A percentile compares a stretch with the other conserved stretches of the same genome.
These are phyloP conservation scores for Nemania sp. DNA, from an alignment of 2,329 filamentous ascomycete species.

Conservation along the genomic window DNA sequence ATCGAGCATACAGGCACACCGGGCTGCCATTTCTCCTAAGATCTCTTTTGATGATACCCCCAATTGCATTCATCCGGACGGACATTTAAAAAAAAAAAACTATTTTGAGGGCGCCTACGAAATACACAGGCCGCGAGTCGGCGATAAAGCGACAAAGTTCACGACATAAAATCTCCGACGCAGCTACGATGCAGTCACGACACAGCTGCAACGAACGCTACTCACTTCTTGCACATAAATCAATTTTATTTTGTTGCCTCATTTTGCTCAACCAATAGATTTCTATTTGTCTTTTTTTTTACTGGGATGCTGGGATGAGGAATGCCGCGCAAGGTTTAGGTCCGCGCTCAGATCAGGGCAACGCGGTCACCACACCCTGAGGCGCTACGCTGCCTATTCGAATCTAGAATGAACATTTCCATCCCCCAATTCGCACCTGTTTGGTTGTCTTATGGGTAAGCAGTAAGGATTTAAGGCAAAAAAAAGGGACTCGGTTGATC, in stretches of 20 bases:
- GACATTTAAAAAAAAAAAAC: conserved; percentile 22
- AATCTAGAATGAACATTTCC: background rate
- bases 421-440: background rate
- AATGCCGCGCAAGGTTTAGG: no score
- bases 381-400: background rate
- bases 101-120: conserved; percentile 9
- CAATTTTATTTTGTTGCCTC: background rate
- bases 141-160: background rate
- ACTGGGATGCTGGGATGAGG: no score
- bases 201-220: background rate
- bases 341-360: background rate
- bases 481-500: background rate
- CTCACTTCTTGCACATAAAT: background rate
- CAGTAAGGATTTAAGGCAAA: background rate
- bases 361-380: background rate
- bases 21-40: conserved; percentile 24
- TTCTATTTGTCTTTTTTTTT: background rate
- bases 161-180: background rate
- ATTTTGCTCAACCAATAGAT: background rate
- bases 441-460: background rate
- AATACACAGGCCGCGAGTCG: background rate
- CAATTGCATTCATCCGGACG: conserved; percentile 26
- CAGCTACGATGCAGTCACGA: background rate
- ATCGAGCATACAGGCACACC: conserved; percentile 24
- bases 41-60: conserved; percentile 37